Conservation (phyloP, 192 early-diverging fungal species). For the Kickxella alabastrina region DNA sequence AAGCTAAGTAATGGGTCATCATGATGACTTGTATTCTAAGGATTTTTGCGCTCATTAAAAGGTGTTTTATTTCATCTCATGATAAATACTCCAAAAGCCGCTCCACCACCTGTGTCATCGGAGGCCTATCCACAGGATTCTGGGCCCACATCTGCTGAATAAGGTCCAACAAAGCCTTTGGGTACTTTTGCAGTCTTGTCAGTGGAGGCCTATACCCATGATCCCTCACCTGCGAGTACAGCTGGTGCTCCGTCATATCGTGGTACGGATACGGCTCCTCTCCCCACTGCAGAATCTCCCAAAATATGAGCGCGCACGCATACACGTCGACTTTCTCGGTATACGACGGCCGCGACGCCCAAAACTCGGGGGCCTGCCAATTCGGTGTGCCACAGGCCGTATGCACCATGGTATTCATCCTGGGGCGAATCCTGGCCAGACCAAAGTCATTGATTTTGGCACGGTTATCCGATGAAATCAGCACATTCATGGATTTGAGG, state of each 20-base stretch:
- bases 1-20: too few relatives aligned
- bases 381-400: conserved; percentile 78
- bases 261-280: conserved; percentile 68
- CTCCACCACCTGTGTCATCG: conserved; percentile 71
- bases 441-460: conserved; percentile 82
- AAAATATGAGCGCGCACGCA: conserved; percentile 72
- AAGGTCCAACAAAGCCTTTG: conserved; percentile 56
- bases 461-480: conserved; percentile 56
- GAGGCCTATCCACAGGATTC: conserved; percentile 56
- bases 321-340: conserved; percentile 71
- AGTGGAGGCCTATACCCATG: conserved; percentile 58
- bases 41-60: too few relatives aligned
- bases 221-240: conserved; percentile 61
- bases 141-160: conserved; percentile 75
- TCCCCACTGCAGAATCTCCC: conserved; percentile 76
- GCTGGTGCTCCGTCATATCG: conserved; percentile 60
- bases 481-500: conserved; percentile 74
- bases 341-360: conserved; percentile 65
- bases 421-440: conserved; percentile 68
- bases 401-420: conserved; percentile 64
- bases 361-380: conserved; percentile 79
- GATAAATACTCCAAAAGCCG: conserved; percentile 62
- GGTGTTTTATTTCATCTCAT: too few relatives aligned
- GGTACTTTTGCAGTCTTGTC: conserved; percentile 56
- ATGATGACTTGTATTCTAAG: too few relatives aligned